phyloP scores from a whole-genome alignment of 345 rosid species.

The Fremontodendron californicum region DNA sequence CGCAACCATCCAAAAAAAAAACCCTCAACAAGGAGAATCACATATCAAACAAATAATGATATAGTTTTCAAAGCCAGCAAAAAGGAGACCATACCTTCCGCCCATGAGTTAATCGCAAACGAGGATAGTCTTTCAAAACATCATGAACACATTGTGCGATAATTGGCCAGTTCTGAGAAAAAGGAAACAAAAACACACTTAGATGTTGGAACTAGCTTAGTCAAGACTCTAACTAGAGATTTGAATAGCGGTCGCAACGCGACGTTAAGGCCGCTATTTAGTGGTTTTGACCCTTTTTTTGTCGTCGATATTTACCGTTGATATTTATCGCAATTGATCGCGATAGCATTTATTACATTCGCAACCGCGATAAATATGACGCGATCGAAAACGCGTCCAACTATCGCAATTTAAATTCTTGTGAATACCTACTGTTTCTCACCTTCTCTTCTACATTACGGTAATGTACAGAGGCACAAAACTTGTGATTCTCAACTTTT shows the following conservation, averaged over 20 bases:
- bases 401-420: no score
- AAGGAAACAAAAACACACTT: conserved; percentile 7
- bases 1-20: no score
- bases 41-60: not conserved
- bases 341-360: no score
- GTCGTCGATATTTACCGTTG: no score
- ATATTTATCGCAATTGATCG: no score
- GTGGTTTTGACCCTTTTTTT: no score
- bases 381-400: no score
- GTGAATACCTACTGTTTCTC: not conserved
- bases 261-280: no score
- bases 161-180: conserved; percentile 68
- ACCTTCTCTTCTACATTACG: conserved; percentile 95
- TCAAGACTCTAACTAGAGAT: no score
- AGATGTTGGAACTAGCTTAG: not conserved
- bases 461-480: conserved; percentile 90
- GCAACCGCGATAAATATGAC: no score
- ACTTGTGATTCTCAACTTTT: conserved; percentile 90
- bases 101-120: no score
- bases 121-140: conserved; percentile 68
- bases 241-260: no score
- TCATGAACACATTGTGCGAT: conserved; percentile 85
- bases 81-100: conserved; percentile 39
- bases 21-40: not conserved
- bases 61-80: not conserved